Evolutionary conservation across 768 basidiomycete genomes (phyloP).

Genomic region (Kwoniella dejecticola): DNA sequence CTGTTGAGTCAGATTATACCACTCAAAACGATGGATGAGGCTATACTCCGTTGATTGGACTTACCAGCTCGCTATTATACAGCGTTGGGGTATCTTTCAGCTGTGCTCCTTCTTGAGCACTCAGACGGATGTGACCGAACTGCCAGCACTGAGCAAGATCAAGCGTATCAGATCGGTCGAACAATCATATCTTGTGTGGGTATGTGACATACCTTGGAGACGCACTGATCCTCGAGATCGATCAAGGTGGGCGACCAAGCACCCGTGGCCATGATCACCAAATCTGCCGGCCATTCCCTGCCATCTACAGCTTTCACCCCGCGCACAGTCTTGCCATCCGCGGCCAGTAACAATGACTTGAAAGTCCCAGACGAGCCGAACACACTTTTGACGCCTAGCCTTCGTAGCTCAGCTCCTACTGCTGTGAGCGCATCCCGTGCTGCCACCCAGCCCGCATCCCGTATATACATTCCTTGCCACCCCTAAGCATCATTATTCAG

Average conservation of each 20-base stretch:
- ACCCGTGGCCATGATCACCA: slow-evolving; percentile 51
- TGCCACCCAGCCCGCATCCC: slow-evolving; percentile 51
- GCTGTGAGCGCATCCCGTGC: slow-evolving; percentile 49
- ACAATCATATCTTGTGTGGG: not conserved
- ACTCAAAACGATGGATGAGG: not conserved
- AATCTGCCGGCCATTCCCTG: slow-evolving; percentile 37
- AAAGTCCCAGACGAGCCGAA: slow-evolving; percentile 50
- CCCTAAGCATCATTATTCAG: slow-evolving; percentile 19
- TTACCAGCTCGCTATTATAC: slow-evolving; percentile 49
- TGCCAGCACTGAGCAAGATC: slow-evolving; percentile 48
- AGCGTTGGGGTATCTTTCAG: slow-evolving; percentile 42
- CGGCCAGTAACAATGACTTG: slow-evolving; percentile 31
- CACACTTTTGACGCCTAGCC: slow-evolving; percentile 40
- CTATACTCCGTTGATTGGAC: too few relatives aligned
- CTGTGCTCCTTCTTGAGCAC: slow-evolving; percentile 40
- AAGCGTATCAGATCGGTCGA: not conserved
- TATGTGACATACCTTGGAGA: slow-evolving; percentile 50
- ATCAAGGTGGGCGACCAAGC: slow-evolving; percentile 53
- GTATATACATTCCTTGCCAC: slow-evolving; percentile 47
- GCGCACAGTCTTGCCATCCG: slow-evolving; percentile 28
- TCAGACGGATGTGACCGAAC: slow-evolving; percentile 52
- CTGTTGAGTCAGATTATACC: not conserved
- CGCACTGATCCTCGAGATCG: slow-evolving; percentile 52
- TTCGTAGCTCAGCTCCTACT: slow-evolving; percentile 37
- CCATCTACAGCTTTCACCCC: slow-evolving; percentile 50